Percentiles rank a stretch among this genome's conserved stretches.
Evolutionary conservation across 129 eudicot genomes (phyloP).

Genomic region (Pulicaria dysenterica): DNA sequence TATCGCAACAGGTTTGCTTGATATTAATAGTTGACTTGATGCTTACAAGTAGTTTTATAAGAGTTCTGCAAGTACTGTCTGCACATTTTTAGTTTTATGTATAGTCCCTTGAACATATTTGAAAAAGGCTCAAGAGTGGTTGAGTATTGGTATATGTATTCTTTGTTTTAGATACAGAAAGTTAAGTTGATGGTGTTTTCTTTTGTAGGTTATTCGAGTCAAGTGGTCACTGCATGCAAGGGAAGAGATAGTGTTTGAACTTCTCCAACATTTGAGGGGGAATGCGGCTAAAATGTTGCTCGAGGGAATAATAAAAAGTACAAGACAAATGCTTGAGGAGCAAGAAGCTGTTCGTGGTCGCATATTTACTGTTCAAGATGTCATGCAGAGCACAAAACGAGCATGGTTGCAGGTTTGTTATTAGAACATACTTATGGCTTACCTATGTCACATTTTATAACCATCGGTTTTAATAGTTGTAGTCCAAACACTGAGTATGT

Average conservation of each 20-base stretch:
- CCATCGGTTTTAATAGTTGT: no score
- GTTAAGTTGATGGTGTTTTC: conserved; percentile 6
- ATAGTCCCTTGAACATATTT: no score
- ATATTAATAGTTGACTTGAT: conserved; percentile 10
- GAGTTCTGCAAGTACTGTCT: no score
- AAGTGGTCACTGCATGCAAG: conserved; percentile 99
- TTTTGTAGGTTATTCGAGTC: conserved; percentile 83
- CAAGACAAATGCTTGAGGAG: conserved; percentile 91
- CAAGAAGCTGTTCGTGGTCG: conserved; percentile 99
- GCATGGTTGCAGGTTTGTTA: conserved; percentile 92
- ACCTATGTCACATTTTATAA: not conserved
- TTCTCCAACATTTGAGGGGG: conserved; percentile 87
- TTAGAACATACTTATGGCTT: conserved; percentile 8
- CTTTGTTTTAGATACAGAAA: conserved; percentile 16
- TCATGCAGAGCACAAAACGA: conserved; percentile 91
- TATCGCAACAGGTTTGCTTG: conserved; percentile 78
- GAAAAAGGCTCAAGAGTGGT: no score
- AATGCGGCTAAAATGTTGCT: conserved; percentile 62
- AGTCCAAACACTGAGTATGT: no score
- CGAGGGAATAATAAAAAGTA: conserved; percentile 76
- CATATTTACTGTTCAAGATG: conserved; percentile 94
- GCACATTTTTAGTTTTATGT: no score
- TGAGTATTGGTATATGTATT: not conserved
- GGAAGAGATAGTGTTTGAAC: conserved; percentile 96
- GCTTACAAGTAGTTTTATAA: not conserved